Evolutionary conservation across 2,329 filamentous ascomycete genomes (phyloP).

Genomic region (Zymoseptoria crescenta): DNA sequence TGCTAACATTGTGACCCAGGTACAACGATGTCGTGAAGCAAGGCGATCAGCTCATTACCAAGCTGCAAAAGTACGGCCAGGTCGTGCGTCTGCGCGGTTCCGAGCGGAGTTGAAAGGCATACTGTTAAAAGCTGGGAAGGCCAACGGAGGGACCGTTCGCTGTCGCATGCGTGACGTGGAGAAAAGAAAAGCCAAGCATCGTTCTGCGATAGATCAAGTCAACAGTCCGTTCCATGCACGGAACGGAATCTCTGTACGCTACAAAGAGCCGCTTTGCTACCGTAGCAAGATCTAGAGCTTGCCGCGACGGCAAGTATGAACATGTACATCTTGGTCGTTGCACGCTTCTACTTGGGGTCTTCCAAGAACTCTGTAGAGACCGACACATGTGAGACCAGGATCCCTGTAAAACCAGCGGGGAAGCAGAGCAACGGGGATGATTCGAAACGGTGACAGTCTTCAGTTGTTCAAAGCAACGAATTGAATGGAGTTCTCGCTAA

Average conservation of each 20-base stretch:
- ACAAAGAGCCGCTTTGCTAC: neutral
- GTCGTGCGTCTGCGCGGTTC: constrained; percentile 89
- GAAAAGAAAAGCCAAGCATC: neutral
- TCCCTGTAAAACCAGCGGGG: too few relatives aligned
- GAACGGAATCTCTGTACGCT: neutral
- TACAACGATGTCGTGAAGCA: constrained; percentile 97
- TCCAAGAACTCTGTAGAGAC: too few relatives aligned
- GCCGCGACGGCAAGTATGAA: neutral
- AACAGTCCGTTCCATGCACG: neutral
- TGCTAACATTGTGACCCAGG: constrained; percentile 13
- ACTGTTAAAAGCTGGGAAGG: neutral
- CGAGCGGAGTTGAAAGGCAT: constrained; percentile 61
- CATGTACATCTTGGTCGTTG: too few relatives aligned
- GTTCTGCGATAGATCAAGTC: neutral
- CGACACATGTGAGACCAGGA: too few relatives aligned
- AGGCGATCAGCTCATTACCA: constrained; percentile 94
- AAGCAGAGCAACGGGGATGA: neutral
- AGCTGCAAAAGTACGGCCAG: constrained; percentile 98
- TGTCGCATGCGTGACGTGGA: neutral
- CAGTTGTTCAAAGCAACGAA: neutral
- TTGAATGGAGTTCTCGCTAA: neutral
- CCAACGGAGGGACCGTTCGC: neutral
- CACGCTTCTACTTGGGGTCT: too few relatives aligned
- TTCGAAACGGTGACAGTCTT: neutral
- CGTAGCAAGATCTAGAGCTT: neutral